A percentile compares a stretch with the other conserved stretches of the same genome.
These are phyloP conservation scores for Phytophthora pini DNA, from an alignment of 352 stramenopile species.

Conservation along the genomic window DNA sequence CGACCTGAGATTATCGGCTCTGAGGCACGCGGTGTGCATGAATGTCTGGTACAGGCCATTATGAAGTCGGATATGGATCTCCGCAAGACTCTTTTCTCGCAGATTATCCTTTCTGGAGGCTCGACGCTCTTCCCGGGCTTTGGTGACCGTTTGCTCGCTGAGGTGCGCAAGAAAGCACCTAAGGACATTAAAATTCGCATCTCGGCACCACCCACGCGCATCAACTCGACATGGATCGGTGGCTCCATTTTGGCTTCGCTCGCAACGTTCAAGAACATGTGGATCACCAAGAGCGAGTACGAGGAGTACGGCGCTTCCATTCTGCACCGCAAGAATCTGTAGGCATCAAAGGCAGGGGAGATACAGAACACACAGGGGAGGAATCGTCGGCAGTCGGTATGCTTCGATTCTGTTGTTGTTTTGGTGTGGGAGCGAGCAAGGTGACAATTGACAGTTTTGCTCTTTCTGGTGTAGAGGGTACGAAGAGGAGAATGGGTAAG, in stretches of 20 bases:
- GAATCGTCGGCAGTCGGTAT: background rate
- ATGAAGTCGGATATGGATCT: conserved; percentile 98
- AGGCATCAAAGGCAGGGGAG: conserved; percentile 19
- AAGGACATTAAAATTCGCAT: conserved; percentile 96
- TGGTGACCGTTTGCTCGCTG: conserved; percentile 94
- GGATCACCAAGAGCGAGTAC: conserved; percentile 98
- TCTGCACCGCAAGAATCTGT: conserved; percentile 96
- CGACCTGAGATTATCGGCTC: conserved; percentile 85
- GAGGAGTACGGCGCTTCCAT: conserved; percentile 97
- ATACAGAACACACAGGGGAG: conserved; percentile 15
- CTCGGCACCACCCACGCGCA: conserved; percentile 94
- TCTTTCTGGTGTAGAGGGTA: conserved; percentile 23
- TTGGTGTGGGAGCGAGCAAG: conserved; percentile 29
- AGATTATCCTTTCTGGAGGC: conserved; percentile 94
- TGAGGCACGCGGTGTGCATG: conserved; percentile 81
- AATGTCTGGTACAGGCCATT: conserved; percentile 92
- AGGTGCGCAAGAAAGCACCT: conserved; percentile 92
- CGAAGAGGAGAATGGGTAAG: conserved; percentile 10
- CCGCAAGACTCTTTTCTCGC: conserved; percentile 92
- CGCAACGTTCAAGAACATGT: conserved; percentile 99
- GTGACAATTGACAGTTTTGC: conserved; percentile 1
- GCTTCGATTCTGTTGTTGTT: conserved; percentile 42
- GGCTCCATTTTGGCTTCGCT: conserved; percentile 97
- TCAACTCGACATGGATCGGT: conserved; percentile 97
- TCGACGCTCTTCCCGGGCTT: conserved; percentile 97